phyloP scores from a whole-genome alignment of 2,329 filamentous ascomycete species.

The Ophiostoma piceae region DNA sequence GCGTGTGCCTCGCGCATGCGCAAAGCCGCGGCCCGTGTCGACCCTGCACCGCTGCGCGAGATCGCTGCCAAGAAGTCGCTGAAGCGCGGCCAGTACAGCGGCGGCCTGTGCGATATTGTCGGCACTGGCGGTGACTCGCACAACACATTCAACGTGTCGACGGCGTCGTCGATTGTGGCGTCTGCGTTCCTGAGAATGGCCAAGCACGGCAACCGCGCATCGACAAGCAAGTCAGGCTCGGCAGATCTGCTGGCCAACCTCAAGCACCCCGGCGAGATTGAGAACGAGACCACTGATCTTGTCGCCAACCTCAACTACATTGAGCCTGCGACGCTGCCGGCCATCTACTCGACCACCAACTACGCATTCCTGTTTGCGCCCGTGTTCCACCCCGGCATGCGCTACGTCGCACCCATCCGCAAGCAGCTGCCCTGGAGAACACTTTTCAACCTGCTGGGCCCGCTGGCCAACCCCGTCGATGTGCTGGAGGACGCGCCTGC shows the following conservation, averaged over 20 bases:
- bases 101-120: conserved; percentile 91
- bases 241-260: conserved; percentile 83
- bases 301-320: conserved; percentile 71
- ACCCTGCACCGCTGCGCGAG: conserved; percentile 55
- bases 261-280: conserved; percentile 42
- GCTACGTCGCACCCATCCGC: conserved; percentile 77
- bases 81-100: conserved; percentile 68
- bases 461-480: conserved; percentile 85
- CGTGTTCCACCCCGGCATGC: conserved; percentile 94
- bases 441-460: conserved; percentile 95
- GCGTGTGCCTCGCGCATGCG: conserved; percentile 82
- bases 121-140: conserved; percentile 94
- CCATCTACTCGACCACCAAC: conserved; percentile 74
- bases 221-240: conserved; percentile 91
- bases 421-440: conserved; percentile 89
- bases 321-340: conserved; percentile 62
- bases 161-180: conserved; percentile 85
- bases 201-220: conserved; percentile 94
- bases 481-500: conserved; percentile 36
- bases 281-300: conserved; percentile 34
- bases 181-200: conserved; percentile 78
- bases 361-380: conserved; percentile 96
- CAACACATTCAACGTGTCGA: conserved; percentile 98
- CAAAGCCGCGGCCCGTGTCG: conserved; percentile 66
- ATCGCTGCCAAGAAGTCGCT: conserved; percentile 57